Conservation (phyloP, 176 grass and related monocot genomes). For the Oropetium thomaeum region DNA sequence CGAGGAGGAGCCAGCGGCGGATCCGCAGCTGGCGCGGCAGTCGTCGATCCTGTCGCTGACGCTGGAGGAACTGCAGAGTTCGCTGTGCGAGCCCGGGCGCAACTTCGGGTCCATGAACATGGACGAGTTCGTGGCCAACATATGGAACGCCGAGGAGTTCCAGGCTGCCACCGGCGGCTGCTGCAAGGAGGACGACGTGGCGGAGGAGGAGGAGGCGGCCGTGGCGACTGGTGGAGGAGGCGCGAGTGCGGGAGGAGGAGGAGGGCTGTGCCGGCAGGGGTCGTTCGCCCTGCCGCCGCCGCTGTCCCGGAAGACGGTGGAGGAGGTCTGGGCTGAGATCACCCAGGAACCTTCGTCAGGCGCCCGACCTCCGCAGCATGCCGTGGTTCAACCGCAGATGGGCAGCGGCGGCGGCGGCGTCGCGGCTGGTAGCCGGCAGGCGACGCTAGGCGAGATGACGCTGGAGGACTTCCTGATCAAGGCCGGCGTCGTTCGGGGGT, state of each 20-base stretch:
- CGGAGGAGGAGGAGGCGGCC: neutral
- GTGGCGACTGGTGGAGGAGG: neutral
- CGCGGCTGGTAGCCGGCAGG: conserved; percentile 29
- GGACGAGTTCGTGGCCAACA: conserved; percentile 95
- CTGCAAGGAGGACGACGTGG: neutral
- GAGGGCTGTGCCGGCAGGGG: conserved; percentile 53
- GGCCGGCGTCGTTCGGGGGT: conserved; percentile 66
- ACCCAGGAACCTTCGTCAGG: conserved; percentile 7
- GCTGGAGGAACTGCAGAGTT: conserved; percentile 77
- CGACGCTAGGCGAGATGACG: conserved; percentile 84
- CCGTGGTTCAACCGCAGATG: conserved; percentile 22
- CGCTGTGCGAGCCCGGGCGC: conserved; percentile 71
- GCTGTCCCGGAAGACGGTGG: conserved; percentile 78
- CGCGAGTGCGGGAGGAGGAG: conserved; percentile 5
- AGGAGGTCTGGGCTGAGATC: conserved; percentile 93
- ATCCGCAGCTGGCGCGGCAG: conserved; percentile 43
- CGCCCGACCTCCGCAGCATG: neutral
- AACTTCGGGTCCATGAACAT: conserved; percentile 98
- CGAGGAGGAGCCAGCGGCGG: conserved; percentile 11
- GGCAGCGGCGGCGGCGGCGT: conserved; percentile 23
- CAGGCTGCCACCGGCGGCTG: conserved; percentile 24
- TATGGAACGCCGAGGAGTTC: conserved; percentile 93
- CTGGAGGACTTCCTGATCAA: conserved; percentile 91
- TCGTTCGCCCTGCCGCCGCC: conserved; percentile 59
- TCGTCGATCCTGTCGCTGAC: conserved; percentile 74